Percentiles rank a stretch among this genome's conserved stretches.
phyloP scores from a whole-genome alignment of 2,329 filamentous ascomycete species.

The Cadophora gregata region DNA sequence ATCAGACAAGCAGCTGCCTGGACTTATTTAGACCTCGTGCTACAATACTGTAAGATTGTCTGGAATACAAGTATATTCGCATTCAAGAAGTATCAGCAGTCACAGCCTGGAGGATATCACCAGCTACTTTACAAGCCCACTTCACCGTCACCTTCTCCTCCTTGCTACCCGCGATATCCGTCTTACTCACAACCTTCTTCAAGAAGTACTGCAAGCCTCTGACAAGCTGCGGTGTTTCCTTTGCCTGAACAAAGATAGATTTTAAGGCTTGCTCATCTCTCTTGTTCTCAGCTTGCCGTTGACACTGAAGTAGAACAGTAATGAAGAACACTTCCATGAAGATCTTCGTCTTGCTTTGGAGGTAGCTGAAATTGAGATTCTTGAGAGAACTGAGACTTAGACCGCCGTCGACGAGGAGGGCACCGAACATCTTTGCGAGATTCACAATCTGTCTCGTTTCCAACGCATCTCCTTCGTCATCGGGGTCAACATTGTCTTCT shows the following conservation, averaged over 20 bases:
- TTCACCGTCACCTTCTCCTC: slow-evolving; percentile 55
- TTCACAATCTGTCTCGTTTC: slow-evolving; percentile 67
- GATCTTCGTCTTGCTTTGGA: slow-evolving; percentile 76
- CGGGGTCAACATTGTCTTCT: slow-evolving; percentile 65
- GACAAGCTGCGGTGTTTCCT: slow-evolving; percentile 70
- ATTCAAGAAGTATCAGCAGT: slow-evolving; percentile 22
- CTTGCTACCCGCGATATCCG: slow-evolving; percentile 58
- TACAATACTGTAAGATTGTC: neutral
- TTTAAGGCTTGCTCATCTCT: slow-evolving; percentile 64
- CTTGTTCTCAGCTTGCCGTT: slow-evolving; percentile 53
- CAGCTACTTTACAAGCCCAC: slow-evolving; percentile 54
- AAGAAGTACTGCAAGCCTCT: slow-evolving; percentile 82
- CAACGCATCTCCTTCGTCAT: slow-evolving; percentile 59
- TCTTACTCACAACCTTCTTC: slow-evolving; percentile 74
- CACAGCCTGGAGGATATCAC: slow-evolving; percentile 42
- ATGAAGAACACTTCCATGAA: slow-evolving; percentile 85
- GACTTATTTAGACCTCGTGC: neutral
- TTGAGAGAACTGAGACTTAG: slow-evolving; percentile 66
- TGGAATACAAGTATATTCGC: neutral
- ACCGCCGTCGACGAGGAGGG: slow-evolving; percentile 63
- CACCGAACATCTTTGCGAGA: slow-evolving; percentile 69
- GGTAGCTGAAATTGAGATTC: slow-evolving; percentile 77
- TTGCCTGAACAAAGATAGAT: slow-evolving; percentile 69
- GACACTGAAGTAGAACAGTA: slow-evolving; percentile 72
- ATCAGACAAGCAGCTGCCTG: neutral